Base-by-base conservation (phyloP, 2,329 filamentous ascomycete species). In the Massarina eburnea region DNA sequence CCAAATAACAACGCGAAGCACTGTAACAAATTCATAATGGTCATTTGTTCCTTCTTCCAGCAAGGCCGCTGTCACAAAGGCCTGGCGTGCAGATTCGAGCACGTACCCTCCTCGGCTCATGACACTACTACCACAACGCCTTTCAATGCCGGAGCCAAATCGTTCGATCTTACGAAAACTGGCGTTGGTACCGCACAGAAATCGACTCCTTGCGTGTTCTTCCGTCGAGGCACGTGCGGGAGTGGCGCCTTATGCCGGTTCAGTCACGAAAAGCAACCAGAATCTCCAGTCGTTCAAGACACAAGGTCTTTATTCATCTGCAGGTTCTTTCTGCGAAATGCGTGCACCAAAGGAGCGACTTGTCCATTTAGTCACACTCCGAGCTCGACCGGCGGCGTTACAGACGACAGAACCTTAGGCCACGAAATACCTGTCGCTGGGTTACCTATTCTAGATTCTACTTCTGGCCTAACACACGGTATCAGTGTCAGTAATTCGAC, bases 311-410 rank as follows among this genome's bases (percentile, higher is more conserved):
- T 8, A 4, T 9, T 12, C 15, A 6, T 19, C 8, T 52, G 46
- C 18, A 52, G 14, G 8, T 52, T 32, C 24, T 52, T 52, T 21
- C 42, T 30, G 15, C 41, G 37, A 41, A 41, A 37, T 36, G 19
- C 17, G 3, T 52, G 45, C 33, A 49, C 24, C 12, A 52, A 41
- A 22, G 49, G 49, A 41, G 38, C 27, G 1, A 5, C 12, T 5
- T 52, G 33, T 33, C n/a, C 22, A 17, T 19, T 4, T 29, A 33
- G 46, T 27, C 34, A 29, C 2, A 40, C 19, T 7, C 49, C 38
- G 22, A 33, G 12, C 30, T 41, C 20, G 39, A 36, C 18, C 21
- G 4, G 30, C 6, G 10, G n/a, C 15, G 15, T n/a, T 20, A 22
- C 17, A 6, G 33, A 33, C 12, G 15, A 26, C 9, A 29, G 14